Evolutionary conservation across 2,329 filamentous ascomycete genomes (phyloP).

Genomic region (Monosporascus sp.): DNA sequence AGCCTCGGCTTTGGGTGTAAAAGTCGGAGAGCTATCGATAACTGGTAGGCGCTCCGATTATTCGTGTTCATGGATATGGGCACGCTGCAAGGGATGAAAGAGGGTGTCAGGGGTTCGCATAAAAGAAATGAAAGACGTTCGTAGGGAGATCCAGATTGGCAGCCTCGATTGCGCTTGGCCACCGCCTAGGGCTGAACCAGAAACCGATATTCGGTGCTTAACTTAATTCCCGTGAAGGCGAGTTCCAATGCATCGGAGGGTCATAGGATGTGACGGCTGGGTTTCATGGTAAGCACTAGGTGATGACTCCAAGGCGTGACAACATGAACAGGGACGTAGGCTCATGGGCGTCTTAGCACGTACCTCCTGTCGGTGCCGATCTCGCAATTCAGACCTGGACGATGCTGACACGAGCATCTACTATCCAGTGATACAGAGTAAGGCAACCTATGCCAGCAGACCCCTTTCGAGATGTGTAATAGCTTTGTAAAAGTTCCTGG

Average conservation of each 20-base stretch:
- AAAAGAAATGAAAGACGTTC: too few species aligned
- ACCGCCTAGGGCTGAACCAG: not conserved
- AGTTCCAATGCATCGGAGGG: not conserved
- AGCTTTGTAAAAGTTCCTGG: slow-evolving; percentile 13
- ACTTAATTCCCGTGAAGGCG: not conserved
- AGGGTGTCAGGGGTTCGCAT: too few species aligned
- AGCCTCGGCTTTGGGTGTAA: too few species aligned
- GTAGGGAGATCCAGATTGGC: not conserved
- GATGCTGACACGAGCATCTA: not conserved
- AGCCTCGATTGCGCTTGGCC: not conserved
- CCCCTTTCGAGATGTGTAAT: slow-evolving; percentile 4
- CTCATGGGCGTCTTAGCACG: not conserved
- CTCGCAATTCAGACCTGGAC: not conserved
- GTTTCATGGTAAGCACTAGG: not conserved
- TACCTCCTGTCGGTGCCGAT: not conserved
- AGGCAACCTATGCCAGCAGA: not conserved
- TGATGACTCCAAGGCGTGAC: not conserved
- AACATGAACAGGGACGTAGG: not conserved
- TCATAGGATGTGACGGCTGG: not conserved
- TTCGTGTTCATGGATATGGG: too few species aligned
- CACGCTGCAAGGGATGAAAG: too few species aligned
- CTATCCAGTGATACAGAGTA: not conserved
- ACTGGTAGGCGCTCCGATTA: too few species aligned
- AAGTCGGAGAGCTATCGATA: too few species aligned
- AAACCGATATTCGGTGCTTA: not conserved